Base-by-base conservation (phyloP, 177 flowering plant genomes). In the Vitis hybrid region DNA sequence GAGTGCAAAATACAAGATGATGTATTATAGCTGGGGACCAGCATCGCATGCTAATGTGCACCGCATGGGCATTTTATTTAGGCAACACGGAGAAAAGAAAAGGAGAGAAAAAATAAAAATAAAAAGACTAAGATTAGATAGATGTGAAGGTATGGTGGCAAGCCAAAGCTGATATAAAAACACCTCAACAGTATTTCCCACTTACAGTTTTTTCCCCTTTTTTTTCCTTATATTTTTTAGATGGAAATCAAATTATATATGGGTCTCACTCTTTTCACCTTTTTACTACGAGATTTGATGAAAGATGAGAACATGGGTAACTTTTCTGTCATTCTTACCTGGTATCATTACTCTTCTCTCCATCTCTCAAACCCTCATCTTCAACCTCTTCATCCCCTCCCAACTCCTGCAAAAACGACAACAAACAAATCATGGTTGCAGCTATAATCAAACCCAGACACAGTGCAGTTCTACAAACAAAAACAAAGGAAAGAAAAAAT, bases 21-120 rank as follows among this genome's bases (percentile, higher is more conserved):
- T 69, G 58, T 27, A 30, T 66, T 61, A 65, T 30, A 73, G 74
- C 70, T 75, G 79, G 82, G 81, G 82, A 77, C 81, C 82, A 81
- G 70, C 73, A 68, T 65, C 77, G 56, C 74, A 77, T 75, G 82
- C 82, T 81, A 80, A 79, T 66, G 67, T 80, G 80, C 83, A 82
- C 80, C 80, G 52, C 71, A 68, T 69, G 69, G 56, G 65, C 63
- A 66, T 46, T 73, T 71, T 73, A 62, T 68, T 69, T 69, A 52
- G 18, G 61, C 73, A 76, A 71, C 27, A 67, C 27, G 21, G n/a
- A 68, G 54, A 69, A 35, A 66, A 40, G 61, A 68, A 62, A 60
- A 76, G 60, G 57, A 62, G 46, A 71, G 55, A 64, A 67, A 61
- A 59, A 60, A 52, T 58, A 7, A 24, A 19, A 51, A 19, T 21